phyloP scores from a whole-genome alignment of 2,329 filamentous ascomycete species.

The Diaporthe sp. region DNA sequence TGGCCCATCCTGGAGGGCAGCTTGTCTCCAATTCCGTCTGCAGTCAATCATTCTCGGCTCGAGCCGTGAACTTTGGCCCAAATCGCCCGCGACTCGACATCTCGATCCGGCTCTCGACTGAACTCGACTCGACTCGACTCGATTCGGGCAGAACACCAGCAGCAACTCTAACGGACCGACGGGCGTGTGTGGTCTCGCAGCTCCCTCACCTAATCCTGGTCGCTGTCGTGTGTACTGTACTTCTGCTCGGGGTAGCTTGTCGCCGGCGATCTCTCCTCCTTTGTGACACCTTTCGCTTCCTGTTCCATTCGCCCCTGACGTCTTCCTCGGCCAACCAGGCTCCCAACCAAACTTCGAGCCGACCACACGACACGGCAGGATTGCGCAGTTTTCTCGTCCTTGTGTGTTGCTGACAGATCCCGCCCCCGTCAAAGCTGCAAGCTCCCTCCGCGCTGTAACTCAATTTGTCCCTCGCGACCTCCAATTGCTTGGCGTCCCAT shows the following conservation, averaged over 20 bases:
- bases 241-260: constrained; percentile 9
- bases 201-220: background rate
- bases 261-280: constrained; percentile 27
- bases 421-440: constrained; percentile 14
- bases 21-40: constrained; percentile 22
- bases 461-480: constrained; percentile 26
- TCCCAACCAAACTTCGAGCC: background rate
- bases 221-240: background rate
- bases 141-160: background rate
- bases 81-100: constrained; percentile 12
- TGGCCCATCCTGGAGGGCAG: background rate
- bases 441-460: constrained; percentile 17
- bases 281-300: constrained; percentile 28
- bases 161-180: background rate
- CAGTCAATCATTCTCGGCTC: constrained; percentile 30
- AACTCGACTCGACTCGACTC: background rate
- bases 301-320: background rate
- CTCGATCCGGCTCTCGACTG: constrained; percentile 12
- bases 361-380: background rate
- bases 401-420: background rate
- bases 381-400: constrained; percentile 2
- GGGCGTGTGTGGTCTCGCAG: background rate
- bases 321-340: background rate
- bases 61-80: constrained; percentile 30
- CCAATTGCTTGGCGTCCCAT: constrained; percentile 28